Base-by-base conservation (phyloP, 1,284 basidiomycete genomes). In the Trametes sp. region DNA sequence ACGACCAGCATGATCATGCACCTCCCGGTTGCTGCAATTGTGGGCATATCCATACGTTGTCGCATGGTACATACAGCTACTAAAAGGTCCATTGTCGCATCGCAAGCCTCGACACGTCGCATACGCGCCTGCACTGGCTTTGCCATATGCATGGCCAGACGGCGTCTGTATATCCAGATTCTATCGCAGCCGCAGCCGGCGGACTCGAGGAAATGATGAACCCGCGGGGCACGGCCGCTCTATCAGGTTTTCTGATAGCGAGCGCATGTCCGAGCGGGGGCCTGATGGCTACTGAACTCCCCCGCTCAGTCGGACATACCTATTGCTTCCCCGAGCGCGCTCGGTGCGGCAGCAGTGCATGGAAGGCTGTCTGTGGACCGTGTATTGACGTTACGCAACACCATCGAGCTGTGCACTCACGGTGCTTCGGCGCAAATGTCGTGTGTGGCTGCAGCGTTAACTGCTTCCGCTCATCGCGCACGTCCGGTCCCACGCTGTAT, bases 181-280 rank as follows among this genome's bases (percentile, higher is more conserved):
- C 38, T 14, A 41, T 14, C 11, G 31, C 14, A 16, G 38, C 38
- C 38, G 38, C 11, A 8, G 7, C 10, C 28, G 28, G 14, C 14
- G 45, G 48, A 31, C 11, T 31, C 28, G 28, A 31, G n/a, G 28
- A n/a, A 29, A 14, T 49, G 46, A 49, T 29, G 2, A 29, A 31
- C 48, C 19, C 45, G 19, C 45, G 26, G 26, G 28, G 29, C 6
- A n/a, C n/a, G 29, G 6, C 14, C 44, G 35, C 61, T 58, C 62
- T 56, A 64, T 64, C 65, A 61, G 35, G 26, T 11, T 29, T 48
- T 64, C 62, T 64, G 65, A 67, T 62, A 21, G 48, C 19, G 48
- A 13, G 16, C 45, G 52, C 19, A 38, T n/a, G 28, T 14, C 41
- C 31, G 24, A 23, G 45, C 45, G 29, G 31, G 31, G 38, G 58